Evolutionary conservation across 345 rosid genomes (phyloP), one percentile per base, ranked within the genome.

Genomic region (Corchorus olitorius): DNA sequence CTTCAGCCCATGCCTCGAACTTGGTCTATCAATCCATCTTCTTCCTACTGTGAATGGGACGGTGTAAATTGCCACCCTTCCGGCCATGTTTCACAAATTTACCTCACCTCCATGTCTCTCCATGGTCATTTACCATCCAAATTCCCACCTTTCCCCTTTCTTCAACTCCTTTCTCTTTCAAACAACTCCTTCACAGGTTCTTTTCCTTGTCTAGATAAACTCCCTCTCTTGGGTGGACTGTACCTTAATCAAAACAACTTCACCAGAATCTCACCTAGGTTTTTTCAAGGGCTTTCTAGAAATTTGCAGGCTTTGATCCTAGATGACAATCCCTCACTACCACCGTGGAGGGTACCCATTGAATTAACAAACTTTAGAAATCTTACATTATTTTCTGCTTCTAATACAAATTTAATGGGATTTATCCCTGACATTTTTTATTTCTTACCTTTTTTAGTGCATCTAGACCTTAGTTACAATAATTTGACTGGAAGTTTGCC

Each of bases 401-500:
- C 53, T 43, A 37, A 68, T 11, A 49, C 78, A 6, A 79, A 78
- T 41, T 2, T 87, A 8, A 2, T 16, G 5, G 90, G 89, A 8
- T 17, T 79, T 1, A 69, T 89, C 2, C 91, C 91, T 2, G 91
- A 86, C 13, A 58, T 87, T 12, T 80, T 89, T 50, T 55, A 67
- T n/a, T 72, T 76, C 76, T 86, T 41, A 34, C n/a, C n/a, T n/a
- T 74, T 2, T 33, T 67, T 87, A 72, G 75, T 60, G 53, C 16
- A 45, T 33, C 59, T 89, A 8, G 72, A 82, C 17, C 70, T 89
- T 20, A 67, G 83, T 27, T 74, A 79, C 74, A 87, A 89, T 55
- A 83, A 87, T 56, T 78, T 89, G 76, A 84, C 85, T 0, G 93
- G 93, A 1, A 0, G 81, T 8, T 67, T 86, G 22, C 91, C 93